These are phyloP conservation scores for Saccharomyces hybrid DNA, from an alignment of 1,139 yeast species.

Conservation along the genomic window DNA sequence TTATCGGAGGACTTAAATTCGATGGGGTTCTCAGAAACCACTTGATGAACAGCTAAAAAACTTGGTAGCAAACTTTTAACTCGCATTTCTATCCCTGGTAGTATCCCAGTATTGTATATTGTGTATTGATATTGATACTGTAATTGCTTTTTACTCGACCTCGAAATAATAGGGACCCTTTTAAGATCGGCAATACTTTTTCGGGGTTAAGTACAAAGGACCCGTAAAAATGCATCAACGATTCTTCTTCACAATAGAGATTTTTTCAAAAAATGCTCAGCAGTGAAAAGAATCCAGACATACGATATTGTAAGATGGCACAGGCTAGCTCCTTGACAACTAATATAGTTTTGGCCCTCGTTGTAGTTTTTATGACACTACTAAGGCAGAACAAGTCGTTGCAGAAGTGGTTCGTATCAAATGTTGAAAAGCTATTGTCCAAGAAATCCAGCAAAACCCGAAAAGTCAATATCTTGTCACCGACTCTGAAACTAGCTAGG, in stretches of 20 bases:
- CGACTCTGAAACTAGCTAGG: not conserved
- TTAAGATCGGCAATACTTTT: not conserved
- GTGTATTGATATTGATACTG: not conserved
- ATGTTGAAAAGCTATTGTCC: conserved; percentile 3
- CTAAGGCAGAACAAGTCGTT: conserved; percentile 19
- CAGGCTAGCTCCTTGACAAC: not conserved
- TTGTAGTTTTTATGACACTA: conserved; percentile 12
- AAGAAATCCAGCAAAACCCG: not conserved
- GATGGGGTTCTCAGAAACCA: conserved; percentile 7
- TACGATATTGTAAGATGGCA: not conserved
- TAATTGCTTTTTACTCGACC: not conserved
- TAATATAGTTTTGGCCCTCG: not conserved
- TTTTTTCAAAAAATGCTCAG: not conserved
- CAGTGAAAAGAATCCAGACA: not conserved
- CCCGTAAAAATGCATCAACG: not conserved
- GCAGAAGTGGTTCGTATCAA: conserved; percentile 16
- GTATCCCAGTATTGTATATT: not conserved
- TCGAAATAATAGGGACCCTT: not conserved
- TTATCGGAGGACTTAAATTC: conserved; percentile 7
- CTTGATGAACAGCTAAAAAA: conserved; percentile 9
- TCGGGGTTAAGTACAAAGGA: not conserved
- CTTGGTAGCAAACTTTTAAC: conserved; percentile 1
- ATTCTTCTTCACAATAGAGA: not conserved
- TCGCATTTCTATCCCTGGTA: not conserved
- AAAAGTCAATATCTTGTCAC: not conserved